Base-by-base conservation (phyloP, 768 basidiomycete genomes). In the Podaxis rugospora region DNA sequence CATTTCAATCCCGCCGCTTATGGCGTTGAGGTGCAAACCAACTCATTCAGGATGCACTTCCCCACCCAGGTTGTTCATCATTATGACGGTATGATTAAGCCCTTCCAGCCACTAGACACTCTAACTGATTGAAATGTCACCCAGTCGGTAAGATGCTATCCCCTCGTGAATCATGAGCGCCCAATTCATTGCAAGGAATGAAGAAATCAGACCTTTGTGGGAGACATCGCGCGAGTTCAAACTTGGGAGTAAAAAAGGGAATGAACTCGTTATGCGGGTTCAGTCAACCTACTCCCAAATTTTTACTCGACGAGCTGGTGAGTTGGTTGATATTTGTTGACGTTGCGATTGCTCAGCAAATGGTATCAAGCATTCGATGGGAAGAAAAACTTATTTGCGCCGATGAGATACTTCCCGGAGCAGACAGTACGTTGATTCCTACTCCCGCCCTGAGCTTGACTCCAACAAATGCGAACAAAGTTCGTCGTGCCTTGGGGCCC, bases 371-470 rank as follows among this genome's bases (percentile, higher is more conserved):
- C 71, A 0, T 76, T 64, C 53, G 75, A 75, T 57, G 75, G 75
- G 6, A 71, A 72, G 56, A 70, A 71, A 50, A 76, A 76, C 51
- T 54, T 76, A 0, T 76, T 66, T 42, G 71, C 73, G 0, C 66
- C 65, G 28, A 28, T 51, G 36, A 51, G 57, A 11, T 74, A 72
- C 47, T 61, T 61, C 39, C 4, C 59, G 16, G n/a, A 49, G 23
- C 52, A 61, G 21, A 61, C 44, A 2, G 59, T 55, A 55, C 13
- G 59, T 37, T 25, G 11, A 27, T 1, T 37, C 18, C 28, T 39
- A 21, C 18, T 1, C 18, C 21, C 42, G 21, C 13, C 7, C 14
- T 25, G 36, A 54, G 35, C 7, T 36, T 23, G 16, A 4, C 16
- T 35, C 49, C 6, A 32, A 32, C 32, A 32, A 32, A 59, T 9